Evolutionary conservation across 1,139 yeast species (phyloP), one percentile per base, ranked within the genome.

Genomic region (Candida sp.): DNA sequence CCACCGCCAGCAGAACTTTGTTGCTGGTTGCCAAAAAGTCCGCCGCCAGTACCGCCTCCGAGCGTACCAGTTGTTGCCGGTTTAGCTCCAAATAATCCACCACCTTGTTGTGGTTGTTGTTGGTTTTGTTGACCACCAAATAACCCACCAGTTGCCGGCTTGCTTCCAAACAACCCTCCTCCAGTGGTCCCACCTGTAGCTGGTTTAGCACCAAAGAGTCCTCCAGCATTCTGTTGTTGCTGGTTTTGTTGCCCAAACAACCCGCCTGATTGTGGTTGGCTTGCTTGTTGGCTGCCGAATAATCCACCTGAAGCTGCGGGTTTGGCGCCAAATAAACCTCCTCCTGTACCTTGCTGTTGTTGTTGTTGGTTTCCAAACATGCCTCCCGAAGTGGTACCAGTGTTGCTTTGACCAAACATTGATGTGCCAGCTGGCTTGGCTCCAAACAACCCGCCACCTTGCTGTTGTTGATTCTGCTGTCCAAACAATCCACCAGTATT

Each of bases 311-410:
- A 27, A 7, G 56, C 48, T 32, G 35, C 49, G 28, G 27, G 46
- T 27, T 42, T 35, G 11, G 28, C 25, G 34, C 83, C 83, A 64
- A 79, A 75, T 7, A 72, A 56, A 2, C 77, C 71, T 17, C 72
- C 63, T 3, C 42, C 35, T 27, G 38, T 23, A 26, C 25, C 49
- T 50, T 7, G 52, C 35, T 11, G 51, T 43, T 46, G 58, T 41
- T 48, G 51, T 46, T 53, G 43, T 44, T 56, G 44, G 44, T 54
- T 28, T 52, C 53, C 53, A 37, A 49, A 49, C 26, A 48, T n/a
- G n/a, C 55, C 52, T 27, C 51, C 51, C 5, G 26, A n/a, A 27
- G 41, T 37, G 25, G 38, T 26, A 23, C 33, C 46, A 8, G 49
- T 44, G 27, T 49, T 52, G 46, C 49, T 54, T 42, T 51, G 53